Evolutionary conservation across 148 eudicot genomes (phyloP).

Genomic region (Arbutus unedo): DNA sequence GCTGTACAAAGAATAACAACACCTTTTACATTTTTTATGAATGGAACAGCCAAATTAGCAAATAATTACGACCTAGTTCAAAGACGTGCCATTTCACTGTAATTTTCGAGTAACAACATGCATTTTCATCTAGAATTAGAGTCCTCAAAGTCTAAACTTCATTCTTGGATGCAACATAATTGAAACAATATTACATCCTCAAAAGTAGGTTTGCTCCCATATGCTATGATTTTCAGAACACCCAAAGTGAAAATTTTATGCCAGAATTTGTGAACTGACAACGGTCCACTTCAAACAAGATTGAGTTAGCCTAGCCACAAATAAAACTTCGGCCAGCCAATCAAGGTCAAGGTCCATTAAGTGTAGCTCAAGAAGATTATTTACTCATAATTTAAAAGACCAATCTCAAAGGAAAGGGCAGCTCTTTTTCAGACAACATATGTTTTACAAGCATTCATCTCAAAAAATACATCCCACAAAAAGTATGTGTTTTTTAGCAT

Average conservation of each 20-base stretch:
- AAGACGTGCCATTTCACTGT: not conserved
- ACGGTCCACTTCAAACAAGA: not conserved
- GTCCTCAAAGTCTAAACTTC: not conserved
- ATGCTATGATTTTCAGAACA: not conserved
- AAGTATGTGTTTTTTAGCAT: too few species aligned
- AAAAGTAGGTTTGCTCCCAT: not conserved
- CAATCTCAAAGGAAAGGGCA: not conserved
- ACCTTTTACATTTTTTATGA: not conserved
- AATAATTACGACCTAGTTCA: not conserved
- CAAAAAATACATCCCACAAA: not conserved
- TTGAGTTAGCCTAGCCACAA: not conserved
- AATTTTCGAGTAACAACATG: not conserved
- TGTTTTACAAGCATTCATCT: not conserved
- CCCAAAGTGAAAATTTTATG: not conserved
- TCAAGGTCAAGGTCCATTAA: not conserved
- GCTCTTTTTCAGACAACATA: not conserved
- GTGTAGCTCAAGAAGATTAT: not conserved
- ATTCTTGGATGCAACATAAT: not conserved
- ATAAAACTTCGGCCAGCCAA: not conserved
- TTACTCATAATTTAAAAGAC: not conserved
- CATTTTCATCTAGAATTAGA: not conserved
- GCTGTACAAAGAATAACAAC: slow-evolving; percentile 24
- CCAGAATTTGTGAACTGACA: not conserved
- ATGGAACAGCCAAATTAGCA: not conserved
- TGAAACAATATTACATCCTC: not conserved